phyloP scores from a whole-genome alignment of 108 stramenopile species.

The Conticribra guillardii region DNA sequence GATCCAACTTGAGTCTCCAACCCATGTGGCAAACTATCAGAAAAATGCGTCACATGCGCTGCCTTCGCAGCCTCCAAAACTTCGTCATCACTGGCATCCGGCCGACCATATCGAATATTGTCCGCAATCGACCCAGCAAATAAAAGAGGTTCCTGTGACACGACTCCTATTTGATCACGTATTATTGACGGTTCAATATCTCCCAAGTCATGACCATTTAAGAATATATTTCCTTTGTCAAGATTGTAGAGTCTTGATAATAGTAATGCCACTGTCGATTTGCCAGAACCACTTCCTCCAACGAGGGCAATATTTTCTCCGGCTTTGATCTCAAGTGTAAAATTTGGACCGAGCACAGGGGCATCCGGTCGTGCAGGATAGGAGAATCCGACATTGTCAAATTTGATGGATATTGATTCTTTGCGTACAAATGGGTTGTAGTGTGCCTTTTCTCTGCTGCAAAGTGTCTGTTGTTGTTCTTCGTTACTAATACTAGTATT shows the following conservation, averaged over 20 bases:
- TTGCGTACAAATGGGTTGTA: constrained; percentile 9
- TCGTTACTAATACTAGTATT: not conserved
- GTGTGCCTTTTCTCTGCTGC: constrained; percentile 1
- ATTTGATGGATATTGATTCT: constrained; percentile 54
- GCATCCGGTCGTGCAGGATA: constrained; percentile 89
- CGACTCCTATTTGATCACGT: constrained; percentile 81
- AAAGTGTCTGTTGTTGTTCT: not conserved
- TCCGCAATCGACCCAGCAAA: constrained; percentile 89
- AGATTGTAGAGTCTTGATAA: constrained; percentile 87
- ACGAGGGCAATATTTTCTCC: constrained; percentile 89
- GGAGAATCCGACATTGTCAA: constrained; percentile 75
- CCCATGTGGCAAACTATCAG: constrained; percentile 76
- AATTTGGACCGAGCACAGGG: constrained; percentile 61
- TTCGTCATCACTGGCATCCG: constrained; percentile 72
- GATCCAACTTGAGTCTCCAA: constrained; percentile 90
- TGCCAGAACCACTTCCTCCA: constrained; percentile 89
- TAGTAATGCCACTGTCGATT: constrained; percentile 77
- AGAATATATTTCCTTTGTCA: constrained; percentile 56
- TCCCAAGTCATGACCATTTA: constrained; percentile 76
- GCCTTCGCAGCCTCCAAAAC: constrained; percentile 66
- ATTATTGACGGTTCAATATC: constrained; percentile 66
- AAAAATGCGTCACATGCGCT: constrained; percentile 83
- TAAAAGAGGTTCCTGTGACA: constrained; percentile 92
- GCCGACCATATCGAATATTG: constrained; percentile 85
- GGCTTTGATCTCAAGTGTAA: constrained; percentile 67